These are phyloP conservation scores for Talinum fruticosum DNA, from an alignment of 148 eudicot species.

Conservation along the genomic window DNA sequence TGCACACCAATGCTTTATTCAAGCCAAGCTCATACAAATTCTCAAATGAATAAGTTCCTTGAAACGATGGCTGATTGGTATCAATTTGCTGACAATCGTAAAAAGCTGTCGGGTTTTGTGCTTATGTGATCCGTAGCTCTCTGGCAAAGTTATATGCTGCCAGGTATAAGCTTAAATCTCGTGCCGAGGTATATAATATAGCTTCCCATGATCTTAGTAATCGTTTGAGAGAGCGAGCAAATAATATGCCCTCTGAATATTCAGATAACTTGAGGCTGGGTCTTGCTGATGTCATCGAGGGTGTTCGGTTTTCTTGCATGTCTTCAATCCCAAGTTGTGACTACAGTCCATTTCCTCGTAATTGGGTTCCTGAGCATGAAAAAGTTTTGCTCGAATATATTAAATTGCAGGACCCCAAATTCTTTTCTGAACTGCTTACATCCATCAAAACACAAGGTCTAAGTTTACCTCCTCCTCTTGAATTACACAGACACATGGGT, in stretches of 20 bases:
- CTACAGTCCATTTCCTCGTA: too few species aligned
- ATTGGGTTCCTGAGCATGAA: too few species aligned
- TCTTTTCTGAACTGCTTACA: too few species aligned
- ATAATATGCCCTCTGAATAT: conserved; percentile 58
- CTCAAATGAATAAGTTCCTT: conserved; percentile 98
- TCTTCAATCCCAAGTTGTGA: too few species aligned
- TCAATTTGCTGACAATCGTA: too few species aligned
- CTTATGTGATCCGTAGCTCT: too few species aligned
- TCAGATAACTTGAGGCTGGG: conserved; percentile 83
- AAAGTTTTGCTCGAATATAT: too few species aligned
- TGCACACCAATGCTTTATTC: conserved; percentile 92
- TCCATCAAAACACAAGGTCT: conserved; percentile 53
- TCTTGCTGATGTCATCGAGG: conserved; percentile 79
- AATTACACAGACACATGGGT: too few species aligned
- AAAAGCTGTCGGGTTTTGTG: too few species aligned
- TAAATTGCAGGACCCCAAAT: too few species aligned
- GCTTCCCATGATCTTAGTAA: conserved; percentile 86
- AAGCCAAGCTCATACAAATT: conserved; percentile 89
- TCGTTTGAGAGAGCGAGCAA: conserved; percentile 60
- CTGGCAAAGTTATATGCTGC: conserved; percentile 91
- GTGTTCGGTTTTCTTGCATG: conserved; percentile 91
- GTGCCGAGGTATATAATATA: conserved; percentile 83
- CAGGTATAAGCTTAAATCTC: conserved; percentile 85
- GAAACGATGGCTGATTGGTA: too few species aligned
- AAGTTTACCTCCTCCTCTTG: conserved; percentile 57